Evolutionary conservation across 2,329 filamentous ascomycete species (phyloP).

Genomic region (Diaporthe longicolla): DNA sequence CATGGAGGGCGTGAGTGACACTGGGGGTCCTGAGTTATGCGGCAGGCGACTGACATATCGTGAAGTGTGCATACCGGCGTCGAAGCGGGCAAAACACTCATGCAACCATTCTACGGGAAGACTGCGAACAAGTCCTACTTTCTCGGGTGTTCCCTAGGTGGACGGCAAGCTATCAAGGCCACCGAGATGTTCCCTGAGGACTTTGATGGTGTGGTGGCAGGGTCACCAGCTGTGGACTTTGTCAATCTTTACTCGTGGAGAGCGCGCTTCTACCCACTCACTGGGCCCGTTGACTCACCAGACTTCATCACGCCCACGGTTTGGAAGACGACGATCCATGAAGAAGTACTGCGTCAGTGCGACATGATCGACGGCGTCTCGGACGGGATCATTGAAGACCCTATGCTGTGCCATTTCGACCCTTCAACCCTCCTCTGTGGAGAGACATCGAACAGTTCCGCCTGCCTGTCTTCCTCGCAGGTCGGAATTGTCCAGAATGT

Average conservation of each 20-base stretch:
- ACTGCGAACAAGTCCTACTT: conserved; percentile 64
- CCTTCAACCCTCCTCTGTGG: conserved; percentile 40
- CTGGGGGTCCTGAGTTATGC: too few species aligned
- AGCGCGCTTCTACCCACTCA: conserved; percentile 61
- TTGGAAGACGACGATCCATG: conserved; percentile 53
- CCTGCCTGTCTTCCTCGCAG: conserved; percentile 47
- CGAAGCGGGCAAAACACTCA: conserved; percentile 61
- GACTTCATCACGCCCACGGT: conserved; percentile 58
- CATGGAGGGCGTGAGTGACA: conserved; percentile 49
- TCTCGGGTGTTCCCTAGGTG: conserved; percentile 71
- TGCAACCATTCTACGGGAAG: conserved; percentile 61
- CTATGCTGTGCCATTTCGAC: conserved; percentile 42
- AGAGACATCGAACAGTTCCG: conserved; percentile 40
- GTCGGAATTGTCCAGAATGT: conserved; percentile 40
- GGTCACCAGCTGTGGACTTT: conserved; percentile 58
- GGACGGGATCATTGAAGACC: conserved; percentile 45
- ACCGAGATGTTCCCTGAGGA: conserved; percentile 68
- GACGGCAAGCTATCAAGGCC: conserved; percentile 69
- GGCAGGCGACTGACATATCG: not conserved
- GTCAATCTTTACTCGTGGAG: conserved; percentile 51
- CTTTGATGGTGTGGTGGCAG: conserved; percentile 70
- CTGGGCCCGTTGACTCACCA: conserved; percentile 55
- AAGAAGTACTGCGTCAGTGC: conserved; percentile 50
- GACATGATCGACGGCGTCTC: conserved; percentile 43
- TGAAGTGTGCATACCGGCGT: conserved; percentile 62